Conservation (phyloP, 1,284 basidiomycete species). For the Boletus sp. region DNA sequence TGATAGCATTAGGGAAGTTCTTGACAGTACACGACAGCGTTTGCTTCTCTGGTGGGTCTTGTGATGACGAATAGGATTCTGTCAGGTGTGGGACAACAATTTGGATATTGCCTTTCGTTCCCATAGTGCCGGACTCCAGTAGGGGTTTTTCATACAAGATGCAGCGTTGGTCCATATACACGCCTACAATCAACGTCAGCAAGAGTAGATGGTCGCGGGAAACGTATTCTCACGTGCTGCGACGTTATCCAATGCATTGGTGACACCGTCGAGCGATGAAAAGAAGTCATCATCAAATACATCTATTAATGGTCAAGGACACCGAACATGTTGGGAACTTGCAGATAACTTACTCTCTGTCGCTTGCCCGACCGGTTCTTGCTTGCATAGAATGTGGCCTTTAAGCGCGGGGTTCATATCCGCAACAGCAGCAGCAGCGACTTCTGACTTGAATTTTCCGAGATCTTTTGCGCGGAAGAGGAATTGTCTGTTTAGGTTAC, state of each 20-base stretch:
- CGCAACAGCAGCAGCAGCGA: conserved; percentile 86
- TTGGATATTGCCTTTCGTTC: conserved; percentile 98
- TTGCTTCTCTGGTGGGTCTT: conserved; percentile 99
- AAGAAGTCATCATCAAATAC: conserved; percentile 93
- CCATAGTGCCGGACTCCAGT: conserved; percentile 96
- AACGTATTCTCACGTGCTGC: conserved; percentile 70
- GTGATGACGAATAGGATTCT: conserved; percentile 97
- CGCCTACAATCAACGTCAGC: conserved; percentile 46
- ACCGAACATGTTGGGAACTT: neutral
- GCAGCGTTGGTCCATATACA: conserved; percentile 99
- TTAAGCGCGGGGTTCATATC: conserved; percentile 96
- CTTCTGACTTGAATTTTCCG: conserved; percentile 97
- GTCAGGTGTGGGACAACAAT: conserved; percentile 94
- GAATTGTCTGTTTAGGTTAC: conserved; percentile 98
- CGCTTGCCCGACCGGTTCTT: conserved; percentile 91
- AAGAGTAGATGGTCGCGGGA: neutral
- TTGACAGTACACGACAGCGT: conserved; percentile 98
- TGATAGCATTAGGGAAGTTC: conserved; percentile 98
- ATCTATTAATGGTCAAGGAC: conserved; percentile 44
- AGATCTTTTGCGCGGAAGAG: conserved; percentile 96
- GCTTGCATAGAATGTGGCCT: conserved; percentile 85
- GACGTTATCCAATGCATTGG: conserved; percentile 99
- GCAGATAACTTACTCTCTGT: conserved; percentile 74
- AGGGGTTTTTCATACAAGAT: conserved; percentile 97
- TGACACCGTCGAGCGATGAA: conserved; percentile 85